phyloP scores from a whole-genome alignment of 495 filamentous ascomycete species.

The Darksidea phi region DNA sequence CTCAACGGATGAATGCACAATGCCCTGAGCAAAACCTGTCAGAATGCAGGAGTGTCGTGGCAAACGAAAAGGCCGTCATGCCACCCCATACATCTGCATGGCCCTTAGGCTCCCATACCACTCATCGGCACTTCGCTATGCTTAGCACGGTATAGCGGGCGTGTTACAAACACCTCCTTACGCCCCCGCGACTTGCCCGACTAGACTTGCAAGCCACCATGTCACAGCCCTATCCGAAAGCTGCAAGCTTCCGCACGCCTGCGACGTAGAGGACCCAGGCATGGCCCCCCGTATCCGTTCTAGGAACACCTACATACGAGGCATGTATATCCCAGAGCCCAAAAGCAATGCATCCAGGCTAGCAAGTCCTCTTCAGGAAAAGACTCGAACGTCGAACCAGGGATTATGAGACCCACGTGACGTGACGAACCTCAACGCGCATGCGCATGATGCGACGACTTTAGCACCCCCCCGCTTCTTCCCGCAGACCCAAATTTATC shows the following conservation, averaged over 20 bases:
- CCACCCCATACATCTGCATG: too few relatives aligned
- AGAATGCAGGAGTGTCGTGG: too few relatives aligned
- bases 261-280: constrained; percentile 5
- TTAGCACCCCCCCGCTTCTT: constrained; percentile 14
- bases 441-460: constrained; percentile 14
- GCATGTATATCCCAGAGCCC: constrained; percentile 7
- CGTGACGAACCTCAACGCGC: not conserved
- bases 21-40: not conserved
- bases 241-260: constrained; percentile 10
- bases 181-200: too few relatives aligned
- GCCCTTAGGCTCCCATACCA: too few relatives aligned
- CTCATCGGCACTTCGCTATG: too few relatives aligned
- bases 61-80: too few relatives aligned
- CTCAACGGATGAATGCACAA: constrained; percentile 10
- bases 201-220: too few relatives aligned
- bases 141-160: too few relatives aligned
- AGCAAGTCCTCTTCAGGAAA: not conserved
- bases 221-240: constrained; percentile 3
- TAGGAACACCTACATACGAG: constrained; percentile 4
- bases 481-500: constrained; percentile 23
- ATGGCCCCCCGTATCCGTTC: constrained; percentile 7
- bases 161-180: too few relatives aligned
- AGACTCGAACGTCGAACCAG: not conserved
- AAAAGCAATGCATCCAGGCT: constrained; percentile 10
- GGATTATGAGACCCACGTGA: constrained; percentile 15